These are phyloP conservation scores for Candida smagusa DNA, from an alignment of 1,139 yeast genomes.

Conservation along the genomic window DNA sequence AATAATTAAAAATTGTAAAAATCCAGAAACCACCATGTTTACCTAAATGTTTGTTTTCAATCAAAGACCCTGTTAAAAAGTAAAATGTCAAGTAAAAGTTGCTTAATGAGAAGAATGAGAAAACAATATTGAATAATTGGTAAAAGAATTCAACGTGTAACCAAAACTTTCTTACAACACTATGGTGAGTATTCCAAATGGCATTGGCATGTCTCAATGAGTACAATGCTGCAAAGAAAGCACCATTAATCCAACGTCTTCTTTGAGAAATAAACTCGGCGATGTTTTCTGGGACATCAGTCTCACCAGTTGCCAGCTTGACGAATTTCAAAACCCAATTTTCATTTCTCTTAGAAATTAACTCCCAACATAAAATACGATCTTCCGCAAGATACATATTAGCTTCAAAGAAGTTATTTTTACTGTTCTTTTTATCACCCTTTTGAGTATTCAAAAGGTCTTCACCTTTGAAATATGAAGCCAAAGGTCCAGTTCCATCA, in stretches of 20 bases:
- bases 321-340: slow-evolving; percentile 94
- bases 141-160: slow-evolving; percentile 81
- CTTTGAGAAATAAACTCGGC: slow-evolving; percentile 93
- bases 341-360: slow-evolving; percentile 81
- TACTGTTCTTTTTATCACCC: slow-evolving; percentile 33
- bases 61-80: slow-evolving; percentile 85
- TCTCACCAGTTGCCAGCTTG: slow-evolving; percentile 90
- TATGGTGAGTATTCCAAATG: slow-evolving; percentile 87
- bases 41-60: slow-evolving; percentile 50
- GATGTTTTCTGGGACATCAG: slow-evolving; percentile 91
- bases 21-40: slow-evolving; percentile 73
- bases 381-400: slow-evolving; percentile 98
- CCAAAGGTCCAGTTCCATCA: slow-evolving; percentile 90
- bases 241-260: slow-evolving; percentile 98
- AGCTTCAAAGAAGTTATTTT: slow-evolving; percentile 81
- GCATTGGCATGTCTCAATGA: slow-evolving; percentile 76
- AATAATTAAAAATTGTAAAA: slow-evolving; percentile 79
- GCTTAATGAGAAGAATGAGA: slow-evolving; percentile 87
- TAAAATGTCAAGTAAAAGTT: slow-evolving; percentile 89
- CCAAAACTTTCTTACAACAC: slow-evolving; percentile 68
- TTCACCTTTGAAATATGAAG: slow-evolving; percentile 89
- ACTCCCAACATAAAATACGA: slow-evolving; percentile 95
- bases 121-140: slow-evolving; percentile 70
- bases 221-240: slow-evolving; percentile 91
- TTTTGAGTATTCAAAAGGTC: slow-evolving; percentile 38